These are phyloP conservation scores for Alternaria arborescens DNA, from an alignment of 2,329 filamentous ascomycete species.

Conservation along the genomic window DNA sequence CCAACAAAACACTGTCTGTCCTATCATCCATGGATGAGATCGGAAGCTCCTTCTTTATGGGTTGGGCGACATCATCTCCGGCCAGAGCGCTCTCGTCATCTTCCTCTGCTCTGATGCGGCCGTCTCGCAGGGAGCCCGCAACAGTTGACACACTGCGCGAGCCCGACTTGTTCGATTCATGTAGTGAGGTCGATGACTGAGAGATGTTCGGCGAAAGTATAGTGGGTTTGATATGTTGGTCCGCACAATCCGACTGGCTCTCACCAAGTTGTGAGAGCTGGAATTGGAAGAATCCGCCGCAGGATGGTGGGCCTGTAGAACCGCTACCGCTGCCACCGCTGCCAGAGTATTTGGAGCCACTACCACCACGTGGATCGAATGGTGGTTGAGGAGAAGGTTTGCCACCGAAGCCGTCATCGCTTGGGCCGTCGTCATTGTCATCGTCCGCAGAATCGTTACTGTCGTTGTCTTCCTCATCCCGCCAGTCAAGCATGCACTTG, in stretches of 20 bases:
- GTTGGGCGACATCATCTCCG: conserved; percentile 44
- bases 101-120: conserved; percentile 31
- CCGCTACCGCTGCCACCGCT: conserved; percentile 26
- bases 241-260: conserved; percentile 20
- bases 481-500: conserved; percentile 51
- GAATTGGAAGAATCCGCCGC: conserved; percentile 45
- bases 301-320: conserved; percentile 20
- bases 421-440: conserved; percentile 39
- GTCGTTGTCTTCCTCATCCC: conserved; percentile 39
- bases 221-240: conserved; percentile 20
- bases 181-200: conserved; percentile 9
- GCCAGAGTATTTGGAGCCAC: conserved; percentile 29
- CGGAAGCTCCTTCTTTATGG: conserved; percentile 10
- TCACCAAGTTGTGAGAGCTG: conserved; percentile 37
- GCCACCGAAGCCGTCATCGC: conserved; percentile 36
- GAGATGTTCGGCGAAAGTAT: conserved; percentile 21
- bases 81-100: conserved; percentile 39
- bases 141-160: conserved; percentile 3
- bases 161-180: background rate
- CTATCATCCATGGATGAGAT: background rate
- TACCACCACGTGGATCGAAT: conserved; percentile 29
- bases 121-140: conserved; percentile 15
- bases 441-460: conserved; percentile 35
- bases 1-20: background rate
- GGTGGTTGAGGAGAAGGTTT: conserved; percentile 31